phyloP scores from a whole-genome alignment of 805 yeast genomes.

The Candida pseudofarinosa region DNA sequence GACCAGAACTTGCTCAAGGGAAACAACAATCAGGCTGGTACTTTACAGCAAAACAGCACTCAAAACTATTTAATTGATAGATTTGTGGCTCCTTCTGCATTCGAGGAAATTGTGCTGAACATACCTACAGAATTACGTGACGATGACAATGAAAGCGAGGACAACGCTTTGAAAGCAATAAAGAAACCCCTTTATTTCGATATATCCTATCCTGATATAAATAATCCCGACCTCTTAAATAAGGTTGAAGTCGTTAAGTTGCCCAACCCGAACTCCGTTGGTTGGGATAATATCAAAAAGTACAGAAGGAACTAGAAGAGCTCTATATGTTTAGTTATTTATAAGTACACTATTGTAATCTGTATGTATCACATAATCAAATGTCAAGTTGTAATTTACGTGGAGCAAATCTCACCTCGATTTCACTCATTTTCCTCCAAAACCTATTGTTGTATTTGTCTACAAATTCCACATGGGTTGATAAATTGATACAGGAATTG shows the following conservation, averaged over 20 bases:
- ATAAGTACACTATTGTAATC: neutral
- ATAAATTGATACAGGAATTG: no score
- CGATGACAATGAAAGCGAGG: slow-evolving; percentile 8
- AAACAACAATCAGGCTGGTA: slow-evolving; percentile 4
- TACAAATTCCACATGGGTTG: neutral
- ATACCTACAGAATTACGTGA: slow-evolving; percentile 34
- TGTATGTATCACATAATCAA: neutral
- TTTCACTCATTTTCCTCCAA: neutral
- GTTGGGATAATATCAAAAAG: slow-evolving; percentile 41
- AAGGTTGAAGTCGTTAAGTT: slow-evolving; percentile 38
- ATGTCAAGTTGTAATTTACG: neutral
- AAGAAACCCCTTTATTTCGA: slow-evolving; percentile 34
- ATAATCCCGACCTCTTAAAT: slow-evolving; percentile 30
- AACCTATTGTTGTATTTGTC: neutral
- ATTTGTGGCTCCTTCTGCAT: slow-evolving; percentile 31
- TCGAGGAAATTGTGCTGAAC: slow-evolving; percentile 27
- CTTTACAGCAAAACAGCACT: slow-evolving; percentile 14
- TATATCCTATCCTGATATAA: slow-evolving; percentile 25
- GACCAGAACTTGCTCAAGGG: slow-evolving; percentile 10
- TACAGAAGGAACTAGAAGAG: slow-evolving; percentile 14
- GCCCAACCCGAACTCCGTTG: slow-evolving; percentile 40
- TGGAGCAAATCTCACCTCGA: neutral
- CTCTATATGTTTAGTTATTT: neutral
- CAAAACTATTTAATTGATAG: slow-evolving; percentile 17
- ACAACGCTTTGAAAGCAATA: slow-evolving; percentile 13